Percentiles rank a stretch among this genome's conserved stretches.
phyloP scores from a whole-genome alignment of 164 flowering plant genomes.

The Macadamia integrifolia region DNA sequence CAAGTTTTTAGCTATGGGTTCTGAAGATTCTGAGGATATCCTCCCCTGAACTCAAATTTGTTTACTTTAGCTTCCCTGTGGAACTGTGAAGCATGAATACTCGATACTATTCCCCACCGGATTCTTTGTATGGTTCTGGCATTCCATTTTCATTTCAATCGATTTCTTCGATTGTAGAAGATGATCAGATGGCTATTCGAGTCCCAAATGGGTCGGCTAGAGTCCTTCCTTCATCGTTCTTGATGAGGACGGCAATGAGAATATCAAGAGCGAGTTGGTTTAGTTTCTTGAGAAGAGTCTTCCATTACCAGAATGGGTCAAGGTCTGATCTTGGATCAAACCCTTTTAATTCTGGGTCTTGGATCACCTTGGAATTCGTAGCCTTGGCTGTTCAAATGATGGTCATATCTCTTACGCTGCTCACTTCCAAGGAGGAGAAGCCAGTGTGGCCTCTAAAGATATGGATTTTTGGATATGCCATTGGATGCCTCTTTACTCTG shows the following conservation, averaged over 20 bases:
- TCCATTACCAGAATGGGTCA: conserved; percentile 84
- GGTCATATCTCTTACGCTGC: conserved; percentile 38
- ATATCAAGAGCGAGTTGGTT: conserved; percentile 89
- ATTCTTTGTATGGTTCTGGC: conserved; percentile 28
- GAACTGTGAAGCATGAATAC: conserved; percentile 27
- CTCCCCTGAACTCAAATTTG: no score
- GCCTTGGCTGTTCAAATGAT: conserved; percentile 58
- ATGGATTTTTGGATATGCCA: conserved; percentile 77
- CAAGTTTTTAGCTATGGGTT: not conserved
- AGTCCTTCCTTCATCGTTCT: conserved; percentile 32
- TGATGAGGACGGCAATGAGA: conserved; percentile 67
- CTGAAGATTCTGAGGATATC: no score
- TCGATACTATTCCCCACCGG: conserved; percentile 35
- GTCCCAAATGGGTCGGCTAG: conserved; percentile 28
- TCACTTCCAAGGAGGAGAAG: conserved; percentile 54
- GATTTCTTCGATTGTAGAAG: conserved; percentile 21
- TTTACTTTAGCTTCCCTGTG: no score
- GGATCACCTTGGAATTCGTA: conserved; percentile 69
- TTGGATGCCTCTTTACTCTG: conserved; percentile 63
- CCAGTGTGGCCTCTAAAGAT: conserved; percentile 90
- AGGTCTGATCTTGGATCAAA: conserved; percentile 80
- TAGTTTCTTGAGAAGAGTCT: conserved; percentile 76
- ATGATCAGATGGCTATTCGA: conserved; percentile 7
- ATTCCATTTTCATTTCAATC: conserved; percentile 31
- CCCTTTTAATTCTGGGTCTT: conserved; percentile 71